These are phyloP conservation scores for Lentinula aciculospora DNA, from an alignment of 768 basidiomycete species.

Conservation along the genomic window DNA sequence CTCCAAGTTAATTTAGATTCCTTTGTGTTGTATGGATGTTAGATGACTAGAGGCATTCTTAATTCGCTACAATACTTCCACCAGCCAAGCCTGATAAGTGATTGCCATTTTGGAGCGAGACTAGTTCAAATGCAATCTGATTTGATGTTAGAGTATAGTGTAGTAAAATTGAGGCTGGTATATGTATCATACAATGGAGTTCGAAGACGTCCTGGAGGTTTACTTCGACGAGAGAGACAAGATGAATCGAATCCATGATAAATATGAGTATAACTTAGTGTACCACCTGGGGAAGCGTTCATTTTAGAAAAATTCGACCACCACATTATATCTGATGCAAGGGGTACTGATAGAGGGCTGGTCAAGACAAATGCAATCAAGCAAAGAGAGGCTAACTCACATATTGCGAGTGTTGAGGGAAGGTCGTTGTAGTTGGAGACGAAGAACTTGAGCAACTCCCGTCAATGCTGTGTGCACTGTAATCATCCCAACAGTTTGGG, in stretches of 20 bases:
- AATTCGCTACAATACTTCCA: too few relatives aligned
- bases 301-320: not conserved
- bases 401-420: not conserved
- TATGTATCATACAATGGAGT: not conserved
- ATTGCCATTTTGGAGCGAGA: too few relatives aligned
- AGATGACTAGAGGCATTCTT: too few relatives aligned
- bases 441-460: not conserved
- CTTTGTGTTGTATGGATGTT: not conserved
- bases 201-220: not conserved
- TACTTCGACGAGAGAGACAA: not conserved
- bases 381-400: not conserved
- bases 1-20: slow-evolving; percentile 5
- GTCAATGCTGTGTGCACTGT: not conserved
- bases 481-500: slow-evolving; percentile 1
- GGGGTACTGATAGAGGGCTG: not conserved
- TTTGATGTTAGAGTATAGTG: not conserved
- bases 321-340: not conserved
- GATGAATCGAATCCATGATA: not conserved
- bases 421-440: not conserved
- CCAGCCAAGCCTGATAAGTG: too few relatives aligned
- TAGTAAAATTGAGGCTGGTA: not conserved
- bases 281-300: not conserved
- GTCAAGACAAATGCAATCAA: not conserved
- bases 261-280: not conserved
- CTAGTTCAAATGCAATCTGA: not conserved